These are phyloP conservation scores for Orbilia blumenaviensis DNA, from an alignment of 2,329 filamentous ascomycete species.

Conservation along the genomic window DNA sequence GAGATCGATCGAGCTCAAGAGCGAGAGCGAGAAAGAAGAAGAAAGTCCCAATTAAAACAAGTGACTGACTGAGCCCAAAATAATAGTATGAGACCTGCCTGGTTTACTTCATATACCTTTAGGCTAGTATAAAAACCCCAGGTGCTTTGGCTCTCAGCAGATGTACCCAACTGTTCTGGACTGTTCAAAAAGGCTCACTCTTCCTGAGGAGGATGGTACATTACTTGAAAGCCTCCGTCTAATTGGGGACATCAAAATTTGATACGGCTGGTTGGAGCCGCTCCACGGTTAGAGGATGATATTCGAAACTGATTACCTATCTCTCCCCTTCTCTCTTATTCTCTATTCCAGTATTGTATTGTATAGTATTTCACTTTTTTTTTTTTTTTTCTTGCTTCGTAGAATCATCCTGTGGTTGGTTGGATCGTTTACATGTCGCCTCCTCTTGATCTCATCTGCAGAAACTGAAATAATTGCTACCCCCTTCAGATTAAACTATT, in stretches of 20 bases:
- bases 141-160: slow-evolving; percentile 35
- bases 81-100: slow-evolving; percentile 50
- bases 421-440: no score
- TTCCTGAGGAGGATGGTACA: slow-evolving; percentile 54
- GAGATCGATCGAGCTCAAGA: no score
- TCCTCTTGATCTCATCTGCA: slow-evolving; percentile 51
- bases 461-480: slow-evolving; percentile 31
- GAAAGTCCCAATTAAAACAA: no score
- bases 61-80: slow-evolving; percentile 45
- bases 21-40: no score
- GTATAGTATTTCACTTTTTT: no score
- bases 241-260: slow-evolving; percentile 52
- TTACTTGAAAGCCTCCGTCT: slow-evolving; percentile 51
- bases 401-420: no score
- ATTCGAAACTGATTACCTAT: slow-evolving; percentile 52
- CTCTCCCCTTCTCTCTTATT: slow-evolving; percentile 5
- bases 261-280: slow-evolving; percentile 54
- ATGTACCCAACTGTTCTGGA: slow-evolving; percentile 47
- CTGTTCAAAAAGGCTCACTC: slow-evolving; percentile 50
- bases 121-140: slow-evolving; percentile 50
- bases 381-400: slow-evolving; percentile 11
- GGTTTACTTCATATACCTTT: slow-evolving; percentile 40
- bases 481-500: slow-evolving; percentile 29
- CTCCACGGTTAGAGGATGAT: slow-evolving; percentile 52
- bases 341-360: no score